These are phyloP conservation scores for Calonectria pauciramosa DNA, from an alignment of 2,329 filamentous ascomycete genomes.

Conservation along the genomic window DNA sequence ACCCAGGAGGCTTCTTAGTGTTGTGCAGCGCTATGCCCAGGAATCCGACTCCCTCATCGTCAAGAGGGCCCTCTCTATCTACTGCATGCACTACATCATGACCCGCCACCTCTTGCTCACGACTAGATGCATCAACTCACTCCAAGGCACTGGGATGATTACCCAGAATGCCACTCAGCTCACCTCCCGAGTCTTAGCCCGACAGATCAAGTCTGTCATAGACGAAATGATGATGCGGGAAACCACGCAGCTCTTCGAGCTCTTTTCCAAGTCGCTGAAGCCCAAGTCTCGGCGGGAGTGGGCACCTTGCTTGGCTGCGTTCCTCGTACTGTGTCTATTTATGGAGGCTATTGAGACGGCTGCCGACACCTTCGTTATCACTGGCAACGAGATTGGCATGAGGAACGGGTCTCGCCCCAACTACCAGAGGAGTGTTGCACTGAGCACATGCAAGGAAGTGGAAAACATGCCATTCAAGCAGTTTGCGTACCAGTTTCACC, in stretches of 20 bases:
- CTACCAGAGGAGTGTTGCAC: slow-evolving; percentile 59
- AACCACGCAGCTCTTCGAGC: slow-evolving; percentile 65
- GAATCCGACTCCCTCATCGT: slow-evolving; percentile 64
- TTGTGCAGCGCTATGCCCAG: slow-evolving; percentile 63
- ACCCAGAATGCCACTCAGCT: slow-evolving; percentile 60
- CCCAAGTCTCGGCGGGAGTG: slow-evolving; percentile 66
- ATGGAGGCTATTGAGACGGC: slow-evolving; percentile 70
- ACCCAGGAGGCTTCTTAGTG: slow-evolving; percentile 60
- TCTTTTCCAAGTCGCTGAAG: slow-evolving; percentile 67
- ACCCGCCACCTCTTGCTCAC: slow-evolving; percentile 68
- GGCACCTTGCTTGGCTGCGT: slow-evolving; percentile 70
- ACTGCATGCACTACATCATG: slow-evolving; percentile 70
- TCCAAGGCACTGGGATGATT: slow-evolving; percentile 58
- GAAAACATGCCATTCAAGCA: slow-evolving; percentile 73
- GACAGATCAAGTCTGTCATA: slow-evolving; percentile 69
- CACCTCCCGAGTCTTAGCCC: slow-evolving; percentile 67
- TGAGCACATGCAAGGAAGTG: slow-evolving; percentile 63
- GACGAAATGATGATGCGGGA: slow-evolving; percentile 68
- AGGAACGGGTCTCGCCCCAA: slow-evolving; percentile 53
- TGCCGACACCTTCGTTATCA: slow-evolving; percentile 65
- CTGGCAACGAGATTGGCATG: slow-evolving; percentile 64
- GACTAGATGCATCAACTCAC: slow-evolving; percentile 55
- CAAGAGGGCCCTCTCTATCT: slow-evolving; percentile 66
- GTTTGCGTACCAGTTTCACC: slow-evolving; percentile 72
- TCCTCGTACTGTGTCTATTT: slow-evolving; percentile 69